These are phyloP conservation scores for Colletotrichum godetiae DNA, from an alignment of 2,329 filamentous ascomycete genomes.

Conservation along the genomic window DNA sequence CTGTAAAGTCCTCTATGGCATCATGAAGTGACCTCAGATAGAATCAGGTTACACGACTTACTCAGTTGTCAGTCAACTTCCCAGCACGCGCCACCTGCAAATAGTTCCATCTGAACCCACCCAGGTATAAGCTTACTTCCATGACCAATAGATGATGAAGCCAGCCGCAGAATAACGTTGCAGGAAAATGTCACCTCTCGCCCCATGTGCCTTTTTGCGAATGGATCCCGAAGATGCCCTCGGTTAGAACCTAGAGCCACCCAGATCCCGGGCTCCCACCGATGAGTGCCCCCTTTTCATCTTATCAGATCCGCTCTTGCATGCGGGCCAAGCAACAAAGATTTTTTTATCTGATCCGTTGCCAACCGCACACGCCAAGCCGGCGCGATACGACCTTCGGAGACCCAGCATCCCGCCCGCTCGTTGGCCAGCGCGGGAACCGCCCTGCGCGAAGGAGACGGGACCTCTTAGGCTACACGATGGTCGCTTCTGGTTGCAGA, in stretches of 20 bases:
- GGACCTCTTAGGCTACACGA: no score
- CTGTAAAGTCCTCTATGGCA: not conserved
- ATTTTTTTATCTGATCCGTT: constrained; percentile 27
- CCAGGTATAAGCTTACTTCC: not conserved
- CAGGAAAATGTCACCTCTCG: no score
- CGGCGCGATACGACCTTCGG: constrained; percentile 6
- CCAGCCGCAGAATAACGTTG: no score
- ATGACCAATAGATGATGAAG: not conserved
- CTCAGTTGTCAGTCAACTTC: no score
- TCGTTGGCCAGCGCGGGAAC: constrained; percentile 7
- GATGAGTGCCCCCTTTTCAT: constrained; percentile 6
- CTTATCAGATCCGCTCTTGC: constrained; percentile 29
- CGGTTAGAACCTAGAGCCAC: not conserved
- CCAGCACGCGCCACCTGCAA: not conserved
- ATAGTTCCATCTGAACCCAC: no score
- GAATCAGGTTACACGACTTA: no score
- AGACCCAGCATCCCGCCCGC: not conserved
- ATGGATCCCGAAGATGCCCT: not conserved
- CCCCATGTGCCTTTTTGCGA: not conserved
- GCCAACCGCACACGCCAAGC: constrained; percentile 15
- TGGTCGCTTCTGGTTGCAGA: not conserved
- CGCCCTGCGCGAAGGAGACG: not conserved
- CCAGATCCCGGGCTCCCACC: not conserved
- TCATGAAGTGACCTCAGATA: not conserved
- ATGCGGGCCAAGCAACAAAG: constrained; percentile 19